These are phyloP conservation scores for Prunus davidiana DNA, from an alignment of 306 rosid genomes.

Conservation along the genomic window DNA sequence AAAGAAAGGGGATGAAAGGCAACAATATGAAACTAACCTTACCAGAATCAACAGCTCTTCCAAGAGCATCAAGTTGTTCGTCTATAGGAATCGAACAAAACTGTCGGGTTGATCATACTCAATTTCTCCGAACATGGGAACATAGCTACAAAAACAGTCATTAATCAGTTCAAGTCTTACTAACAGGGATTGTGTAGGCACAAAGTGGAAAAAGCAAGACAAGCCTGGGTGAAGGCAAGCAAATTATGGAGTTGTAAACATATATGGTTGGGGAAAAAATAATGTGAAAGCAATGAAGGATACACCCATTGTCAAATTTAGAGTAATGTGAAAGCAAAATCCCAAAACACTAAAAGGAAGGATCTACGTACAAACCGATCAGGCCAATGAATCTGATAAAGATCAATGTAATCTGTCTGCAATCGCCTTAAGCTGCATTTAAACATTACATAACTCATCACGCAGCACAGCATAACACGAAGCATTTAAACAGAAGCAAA, in stretches of 20 bases:
- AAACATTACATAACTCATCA: conserved; percentile 1
- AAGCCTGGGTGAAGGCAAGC: not conserved
- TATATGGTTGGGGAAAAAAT: not conserved
- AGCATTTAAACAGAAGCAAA: not conserved
- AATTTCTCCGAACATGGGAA: conserved; percentile 92
- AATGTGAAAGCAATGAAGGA: not conserved
- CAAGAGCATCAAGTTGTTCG: conserved; percentile 76
- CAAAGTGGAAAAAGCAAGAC: too few relatives aligned
- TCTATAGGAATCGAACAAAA: conserved; percentile 59
- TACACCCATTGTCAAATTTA: too few relatives aligned
- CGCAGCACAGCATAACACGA: not conserved
- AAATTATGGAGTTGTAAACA: not conserved
- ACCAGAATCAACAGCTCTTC: conserved; percentile 61
- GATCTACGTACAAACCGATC: conserved; percentile 82
- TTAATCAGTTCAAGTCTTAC: not conserved
- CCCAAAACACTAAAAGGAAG: conserved; percentile 5
- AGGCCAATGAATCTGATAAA: conserved; percentile 95
- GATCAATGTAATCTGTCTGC: conserved; percentile 84
- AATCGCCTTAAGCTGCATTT: conserved; percentile 66
- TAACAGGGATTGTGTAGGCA: not conserved
- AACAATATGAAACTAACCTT: conserved; percentile 44
- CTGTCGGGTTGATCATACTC: conserved; percentile 67
- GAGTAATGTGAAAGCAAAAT: not conserved
- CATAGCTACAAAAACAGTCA: conserved; percentile 50
- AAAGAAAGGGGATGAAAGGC: not conserved